A percentile compares a stretch with the other conserved stretches of the same genome.
Evolutionary conservation across 345 rosid genomes (phyloP).

Genomic region (Erucastrum elatum): DNA sequence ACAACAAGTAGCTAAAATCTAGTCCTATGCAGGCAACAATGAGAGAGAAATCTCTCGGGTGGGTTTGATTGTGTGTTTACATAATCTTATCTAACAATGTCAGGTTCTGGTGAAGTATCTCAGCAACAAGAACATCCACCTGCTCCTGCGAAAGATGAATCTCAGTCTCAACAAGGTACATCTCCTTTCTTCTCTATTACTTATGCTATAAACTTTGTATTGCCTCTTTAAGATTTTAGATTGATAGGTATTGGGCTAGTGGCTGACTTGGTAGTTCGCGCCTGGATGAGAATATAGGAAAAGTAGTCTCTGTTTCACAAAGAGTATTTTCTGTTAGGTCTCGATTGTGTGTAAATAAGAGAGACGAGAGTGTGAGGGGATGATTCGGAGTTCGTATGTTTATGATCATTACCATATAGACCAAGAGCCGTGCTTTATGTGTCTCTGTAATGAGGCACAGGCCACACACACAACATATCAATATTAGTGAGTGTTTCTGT

Average conservation of each 20-base stretch:
- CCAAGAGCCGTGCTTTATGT: not conserved
- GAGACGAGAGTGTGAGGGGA: not conserved
- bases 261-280: slow-evolving; percentile 30
- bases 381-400: not conserved
- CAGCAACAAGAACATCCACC: slow-evolving; percentile 42
- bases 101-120: slow-evolving; percentile 43
- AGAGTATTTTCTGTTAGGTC: not conserved
- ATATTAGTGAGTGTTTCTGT: too few relatives aligned
- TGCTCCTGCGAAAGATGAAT: too few relatives aligned
- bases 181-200: not conserved
- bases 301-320: too few relatives aligned
- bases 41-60: not conserved
- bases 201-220: not conserved
- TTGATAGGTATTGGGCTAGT: not conserved
- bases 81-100: slow-evolving; percentile 37
- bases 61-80: not conserved
- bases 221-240: not conserved
- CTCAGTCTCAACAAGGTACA: slow-evolving; percentile 45
- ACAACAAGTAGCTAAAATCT: not conserved
- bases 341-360: not conserved
- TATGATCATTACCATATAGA: not conserved
- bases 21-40: not conserved
- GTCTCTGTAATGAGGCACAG: not conserved
- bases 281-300: too few relatives aligned
- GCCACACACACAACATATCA: not conserved